Evolutionary conservation across 164 flowering plant genomes (phyloP), one percentile per base, ranked within the genome.

Genomic region (Platanus orientalis): DNA sequence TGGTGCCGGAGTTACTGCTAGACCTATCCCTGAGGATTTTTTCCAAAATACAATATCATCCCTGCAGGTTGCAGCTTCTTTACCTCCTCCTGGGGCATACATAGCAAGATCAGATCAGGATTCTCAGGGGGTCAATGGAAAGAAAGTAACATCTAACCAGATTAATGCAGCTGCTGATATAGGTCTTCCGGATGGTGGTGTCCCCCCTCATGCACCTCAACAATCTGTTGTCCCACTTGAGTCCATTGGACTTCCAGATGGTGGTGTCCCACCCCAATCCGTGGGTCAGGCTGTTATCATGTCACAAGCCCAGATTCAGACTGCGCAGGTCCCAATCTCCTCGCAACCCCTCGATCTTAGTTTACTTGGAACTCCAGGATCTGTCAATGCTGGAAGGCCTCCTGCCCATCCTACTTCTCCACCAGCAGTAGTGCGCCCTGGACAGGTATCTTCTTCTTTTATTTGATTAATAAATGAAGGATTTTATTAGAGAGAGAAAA

Each of bases 1-100:
- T 27, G 92, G 93, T 61, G 45, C 20, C 44, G 96, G 96, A 62
- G 73, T 78, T 54, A 40, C 84, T 47, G 87, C 80, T 50, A 69
- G 89, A 62, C 99, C 99, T 48, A 95, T 95, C 21, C 97, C 99
- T 2, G 99, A 95, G 75, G 97, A 95, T 74, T 95, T 95, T 54
- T 95, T 95, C 73, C 94, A 92, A 79, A 84, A 92, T 70, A 95
- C 99, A 29, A 80, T 95, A 65, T 82, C 97, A 36, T 92, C 99
- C 52, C 52, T 95, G 19, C 87, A 87, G 71, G 92, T 92, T 68
- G 99, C 97, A 27, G 88, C 90, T 40, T 52, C 90, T 49, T 69
- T 92, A 66, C 85, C 83, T 67, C 91, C 96, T 69, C 80, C 97
- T 30, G 96, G 96, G 58, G 74, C 83, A 23, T 72, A 69, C 60